phyloP scores from a whole-genome alignment of 495 filamentous ascomycete genomes.

The Penicillium antarcticum region DNA sequence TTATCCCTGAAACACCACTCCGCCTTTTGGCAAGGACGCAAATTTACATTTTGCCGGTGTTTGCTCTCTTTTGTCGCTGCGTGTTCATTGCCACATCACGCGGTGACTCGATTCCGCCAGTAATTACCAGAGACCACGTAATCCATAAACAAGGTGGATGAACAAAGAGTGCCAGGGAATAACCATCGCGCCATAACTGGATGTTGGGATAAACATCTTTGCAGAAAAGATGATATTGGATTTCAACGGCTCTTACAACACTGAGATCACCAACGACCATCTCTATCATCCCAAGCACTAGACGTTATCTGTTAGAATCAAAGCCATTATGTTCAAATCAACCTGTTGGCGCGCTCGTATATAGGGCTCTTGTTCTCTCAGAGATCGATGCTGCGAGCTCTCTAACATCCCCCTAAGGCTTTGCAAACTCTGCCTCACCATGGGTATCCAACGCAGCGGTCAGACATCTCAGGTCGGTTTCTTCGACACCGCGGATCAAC shows the following conservation, averaged over 20 bases:
- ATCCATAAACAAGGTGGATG: neutral
- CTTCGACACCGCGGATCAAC: too few species aligned
- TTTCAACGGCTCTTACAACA: neutral
- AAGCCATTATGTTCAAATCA: too few species aligned
- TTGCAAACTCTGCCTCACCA: too few species aligned
- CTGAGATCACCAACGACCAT: neutral
- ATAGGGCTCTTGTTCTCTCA: too few species aligned
- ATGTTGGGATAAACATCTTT: neutral
- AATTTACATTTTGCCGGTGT: neutral
- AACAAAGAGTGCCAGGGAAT: neutral
- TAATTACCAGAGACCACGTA: neutral
- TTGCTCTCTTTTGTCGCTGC: neutral
- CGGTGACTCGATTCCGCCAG: neutral
- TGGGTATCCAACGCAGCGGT: too few species aligned
- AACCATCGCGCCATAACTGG: neutral
- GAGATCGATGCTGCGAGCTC: too few species aligned
- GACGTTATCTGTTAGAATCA: too few species aligned
- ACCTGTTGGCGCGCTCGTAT: too few species aligned
- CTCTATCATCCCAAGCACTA: neutral
- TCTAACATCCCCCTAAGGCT: too few species aligned
- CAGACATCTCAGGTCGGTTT: neutral
- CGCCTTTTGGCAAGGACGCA: neutral
- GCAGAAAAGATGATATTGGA: neutral
- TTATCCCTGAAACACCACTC: neutral
- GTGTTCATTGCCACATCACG: neutral